These are phyloP conservation scores for Phytopythium ostracodes DNA, from an alignment of 352 stramenopile species.

Conservation along the genomic window DNA sequence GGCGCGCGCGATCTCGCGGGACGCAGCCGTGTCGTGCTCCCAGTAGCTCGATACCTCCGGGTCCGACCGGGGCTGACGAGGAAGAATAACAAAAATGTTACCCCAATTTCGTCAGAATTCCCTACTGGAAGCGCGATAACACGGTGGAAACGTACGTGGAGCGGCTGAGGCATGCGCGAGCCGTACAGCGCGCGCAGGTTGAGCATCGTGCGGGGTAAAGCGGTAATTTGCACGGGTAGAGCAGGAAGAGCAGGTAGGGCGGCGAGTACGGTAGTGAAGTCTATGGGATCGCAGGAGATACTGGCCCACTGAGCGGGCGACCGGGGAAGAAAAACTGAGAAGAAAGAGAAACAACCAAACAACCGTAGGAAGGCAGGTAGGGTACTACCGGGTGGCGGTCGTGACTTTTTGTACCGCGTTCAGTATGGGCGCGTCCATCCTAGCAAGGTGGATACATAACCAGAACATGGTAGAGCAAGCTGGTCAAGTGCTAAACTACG, in stretches of 20 bases:
- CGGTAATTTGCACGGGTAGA: neutral
- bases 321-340: too few relatives aligned
- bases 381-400: neutral
- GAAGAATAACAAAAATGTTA: neutral
- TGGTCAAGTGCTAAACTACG: too few relatives aligned
- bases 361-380: too few relatives aligned
- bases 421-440: neutral
- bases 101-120: neutral
- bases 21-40: slow-evolving; percentile 69
- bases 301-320: too few relatives aligned
- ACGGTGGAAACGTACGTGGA: slow-evolving; percentile 43
- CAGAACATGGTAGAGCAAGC: neutral
- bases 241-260: neutral
- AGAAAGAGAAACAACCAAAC: too few relatives aligned
- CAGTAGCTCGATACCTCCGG: slow-evolving; percentile 71
- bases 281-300: too few relatives aligned
- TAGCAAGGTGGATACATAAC: neutral
- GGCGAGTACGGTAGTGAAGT: too few relatives aligned
- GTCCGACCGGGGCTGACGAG: slow-evolving; percentile 68
- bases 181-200: slow-evolving; percentile 67
- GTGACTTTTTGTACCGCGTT: neutral
- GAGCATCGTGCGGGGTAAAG: slow-evolving; percentile 42
- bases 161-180: slow-evolving; percentile 71
- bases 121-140: neutral
- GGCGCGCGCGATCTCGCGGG: slow-evolving; percentile 51